phyloP scores from a whole-genome alignment of 345 rosid genomes.

The Trapa incisa region DNA sequence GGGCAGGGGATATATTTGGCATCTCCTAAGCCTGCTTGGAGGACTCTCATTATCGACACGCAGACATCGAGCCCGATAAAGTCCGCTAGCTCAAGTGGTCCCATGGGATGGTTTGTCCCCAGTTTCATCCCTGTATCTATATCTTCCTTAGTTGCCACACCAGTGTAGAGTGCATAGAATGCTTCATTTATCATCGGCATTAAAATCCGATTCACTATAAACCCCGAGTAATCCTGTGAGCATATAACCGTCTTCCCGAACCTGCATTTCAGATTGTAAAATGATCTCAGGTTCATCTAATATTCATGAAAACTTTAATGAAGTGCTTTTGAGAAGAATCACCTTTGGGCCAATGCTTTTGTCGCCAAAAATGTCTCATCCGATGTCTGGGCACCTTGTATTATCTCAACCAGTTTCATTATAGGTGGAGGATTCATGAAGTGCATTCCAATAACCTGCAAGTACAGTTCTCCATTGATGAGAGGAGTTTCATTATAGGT shows the following conservation, averaged over 20 bases:
- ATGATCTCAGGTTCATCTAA: background rate
- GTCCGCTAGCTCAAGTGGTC: constrained; percentile 77
- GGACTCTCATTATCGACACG: constrained; percentile 69
- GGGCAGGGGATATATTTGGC: constrained; percentile 65
- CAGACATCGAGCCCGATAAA: constrained; percentile 75
- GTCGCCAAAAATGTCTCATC: constrained; percentile 52
- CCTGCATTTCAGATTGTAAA: constrained; percentile 22
- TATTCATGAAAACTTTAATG: background rate
- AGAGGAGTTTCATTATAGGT: constrained; percentile 63
- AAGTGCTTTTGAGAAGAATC: constrained; percentile 2
- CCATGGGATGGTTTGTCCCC: constrained; percentile 78
- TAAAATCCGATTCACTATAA: constrained; percentile 74
- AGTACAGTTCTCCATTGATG: background rate
- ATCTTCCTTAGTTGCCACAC: constrained; percentile 89
- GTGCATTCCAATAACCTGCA: constrained; percentile 81
- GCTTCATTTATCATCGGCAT: constrained; percentile 99
- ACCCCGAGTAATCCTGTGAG: constrained; percentile 72
- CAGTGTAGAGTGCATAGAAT: constrained; percentile 63
- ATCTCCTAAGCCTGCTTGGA: constrained; percentile 59
- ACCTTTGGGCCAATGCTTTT: constrained; percentile 72
- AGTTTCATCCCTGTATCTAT: constrained; percentile 82
- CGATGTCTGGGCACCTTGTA: constrained; percentile 79
- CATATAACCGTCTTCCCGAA: constrained; percentile 66
- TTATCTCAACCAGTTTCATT: constrained; percentile 84
- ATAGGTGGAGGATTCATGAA: constrained; percentile 97